Evolutionary conservation across 805 yeast species (phyloP), one percentile per base, ranked within the genome.

Genomic region (Suhomyces kilbournensis): DNA sequence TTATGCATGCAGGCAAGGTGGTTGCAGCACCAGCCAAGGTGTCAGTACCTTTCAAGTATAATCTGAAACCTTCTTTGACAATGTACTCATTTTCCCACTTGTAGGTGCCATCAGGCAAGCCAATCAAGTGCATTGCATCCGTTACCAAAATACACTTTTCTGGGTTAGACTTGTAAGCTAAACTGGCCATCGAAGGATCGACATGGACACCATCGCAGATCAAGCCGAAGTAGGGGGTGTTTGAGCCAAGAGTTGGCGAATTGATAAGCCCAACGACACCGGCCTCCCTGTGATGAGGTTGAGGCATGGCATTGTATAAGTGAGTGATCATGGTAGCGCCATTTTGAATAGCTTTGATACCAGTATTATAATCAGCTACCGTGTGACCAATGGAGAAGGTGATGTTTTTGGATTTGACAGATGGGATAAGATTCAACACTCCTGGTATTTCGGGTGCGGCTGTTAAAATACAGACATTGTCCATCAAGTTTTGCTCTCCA

Each of bases 21-120:
- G 85, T 79, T n/a, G 84, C 84, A 17, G 83, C 77, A 25, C 86
- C 86, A 8, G 86, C 86, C 64, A 82, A 77, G 7, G 84, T 82
- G 49, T 75, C 72, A 8, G 85, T 80, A 30, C 82, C 83, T 61
- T 80, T 70, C 56, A 82, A 70, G 49, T 70, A 71, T 55, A 81
- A 68, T 44, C 69, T 63, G 43, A 72, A 62, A n/a, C 82, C 85
- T 19, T 67, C 67, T 62, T 82, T 82, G 32, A 68, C 76, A 20
- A 82, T 75, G 47, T 60, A 63, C 66, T 78, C 80, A 50, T 71
- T 69, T 52, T 71, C 78, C 83, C 85, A 81, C 55, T 69, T 66
- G 61, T 82, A 82, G 20, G 69, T 64, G n/a, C 86, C 86, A 56
- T 81, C 83, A 2, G 78, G 75, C 57, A 80, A 71, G 1, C 86